phyloP scores from a whole-genome alignment of 345 rosid species.

The Zanthoxylum bungeanum region DNA sequence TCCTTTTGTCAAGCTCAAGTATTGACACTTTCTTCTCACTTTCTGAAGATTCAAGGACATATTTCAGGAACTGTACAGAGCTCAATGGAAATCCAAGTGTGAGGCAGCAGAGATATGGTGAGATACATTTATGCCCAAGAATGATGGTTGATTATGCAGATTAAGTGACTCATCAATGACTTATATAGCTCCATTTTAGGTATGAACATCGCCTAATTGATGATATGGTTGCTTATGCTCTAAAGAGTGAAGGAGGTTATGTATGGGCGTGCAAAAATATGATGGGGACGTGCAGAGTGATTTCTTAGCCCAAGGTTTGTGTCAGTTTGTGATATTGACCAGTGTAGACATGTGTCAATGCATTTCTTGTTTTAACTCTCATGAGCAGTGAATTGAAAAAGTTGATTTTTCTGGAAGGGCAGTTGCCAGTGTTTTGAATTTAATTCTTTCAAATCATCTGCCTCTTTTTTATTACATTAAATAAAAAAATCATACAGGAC shows the following conservation, averaged over 20 bases:
- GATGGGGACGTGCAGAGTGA: conserved; percentile 99
- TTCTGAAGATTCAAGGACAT: conserved; percentile 87
- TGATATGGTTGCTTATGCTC: conserved; percentile 96
- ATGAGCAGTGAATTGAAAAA: neutral
- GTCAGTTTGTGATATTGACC: neutral
- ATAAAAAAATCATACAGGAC: too few species aligned
- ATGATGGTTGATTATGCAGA: conserved; percentile 14
- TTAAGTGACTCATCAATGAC: conserved; percentile 12
- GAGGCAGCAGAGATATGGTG: conserved; percentile 89
- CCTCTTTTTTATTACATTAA: too few species aligned
- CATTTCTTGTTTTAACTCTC: neutral
- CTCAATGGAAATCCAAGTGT: conserved; percentile 77
- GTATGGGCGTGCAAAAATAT: conserved; percentile 99
- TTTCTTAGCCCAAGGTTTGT: conserved; percentile 90
- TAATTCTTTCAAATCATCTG: too few species aligned
- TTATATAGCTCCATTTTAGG: conserved; percentile 38
- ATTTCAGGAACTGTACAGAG: conserved; percentile 81
- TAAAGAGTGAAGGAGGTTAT: conserved; percentile 91
- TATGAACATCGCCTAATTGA: conserved; percentile 95
- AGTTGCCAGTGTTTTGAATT: too few species aligned
- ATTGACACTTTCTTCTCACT: conserved; percentile 1
- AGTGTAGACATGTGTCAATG: neutral
- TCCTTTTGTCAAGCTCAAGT: neutral
- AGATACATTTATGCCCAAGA: conserved; percentile 20
- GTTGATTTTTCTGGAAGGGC: neutral